Base-by-base conservation (phyloP, 768 basidiomycete species). In the Lentinula boryana region DNA sequence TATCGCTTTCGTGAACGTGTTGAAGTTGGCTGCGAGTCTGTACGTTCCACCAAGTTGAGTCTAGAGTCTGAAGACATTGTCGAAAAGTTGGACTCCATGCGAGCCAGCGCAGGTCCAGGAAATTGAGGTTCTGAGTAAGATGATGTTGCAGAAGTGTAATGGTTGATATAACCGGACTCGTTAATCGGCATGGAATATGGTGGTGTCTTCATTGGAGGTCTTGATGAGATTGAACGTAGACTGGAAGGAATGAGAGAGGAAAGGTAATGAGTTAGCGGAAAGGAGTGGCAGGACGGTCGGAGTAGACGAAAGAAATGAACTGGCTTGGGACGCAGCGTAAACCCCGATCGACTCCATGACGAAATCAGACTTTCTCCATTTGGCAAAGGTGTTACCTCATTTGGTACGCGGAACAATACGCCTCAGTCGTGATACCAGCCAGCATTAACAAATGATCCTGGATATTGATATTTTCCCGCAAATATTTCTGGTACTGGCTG, bases 51-150 rank as follows among this genome's bases (percentile, higher is more conserved):
- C 21, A 60, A 36, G 33, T 52, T 18, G 16, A 32, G 13, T 9
- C 50, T 38, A 18, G 58, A 60, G n/a, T 60, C 58, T 13, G 58
- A 51, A 15, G 50, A 60, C 35, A 52, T 60, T n/a, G 58, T 52
- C 15, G 58, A 60, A 48, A 36, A 52, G 38, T 59, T 59, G 5
- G 58, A 33, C 13, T 59, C 58, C 35, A 59, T 38, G 48, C 58
- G 58, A 52, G 58, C 49, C 58, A 60, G 50, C 58, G 58, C 58
- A 35, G 46, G 57, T 35, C 57, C 57, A 32, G 57, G 57, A n/a
- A 50, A 33, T 48, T 58, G 57, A 58, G 57, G 57, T 36, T 49
- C 33, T 35, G 57, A 35, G 16, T 44, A 32, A 18, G 44, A 50
- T 32, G 44, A 36, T n/a, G 46, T 40, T 33, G 57, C 35, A 58